phyloP scores from a whole-genome alignment of 176 grass and related monocot genomes.

The Carex littledalei region DNA sequence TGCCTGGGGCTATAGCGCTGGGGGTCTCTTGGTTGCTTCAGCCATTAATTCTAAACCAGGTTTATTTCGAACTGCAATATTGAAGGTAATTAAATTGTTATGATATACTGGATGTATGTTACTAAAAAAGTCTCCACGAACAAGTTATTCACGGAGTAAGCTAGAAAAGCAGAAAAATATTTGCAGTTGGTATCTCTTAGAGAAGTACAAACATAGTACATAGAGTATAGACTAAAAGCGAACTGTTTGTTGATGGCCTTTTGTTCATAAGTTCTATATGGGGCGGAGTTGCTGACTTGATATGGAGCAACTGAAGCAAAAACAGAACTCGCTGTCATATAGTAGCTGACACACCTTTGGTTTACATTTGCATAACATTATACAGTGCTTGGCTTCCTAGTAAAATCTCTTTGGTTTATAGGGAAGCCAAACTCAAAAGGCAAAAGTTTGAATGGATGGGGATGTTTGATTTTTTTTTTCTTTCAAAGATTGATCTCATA shows the following conservation, averaged over 20 bases:
- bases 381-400: not conserved
- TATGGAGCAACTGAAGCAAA: not conserved
- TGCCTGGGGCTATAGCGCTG: conserved; percentile 91
- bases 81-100: conserved; percentile 51
- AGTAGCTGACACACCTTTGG: not conserved
- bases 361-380: not conserved
- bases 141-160: not conserved
- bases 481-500: not conserved
- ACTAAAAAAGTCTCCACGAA: not conserved
- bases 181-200: not conserved
- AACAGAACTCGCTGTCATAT: not conserved
- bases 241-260: not conserved
- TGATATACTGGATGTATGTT: not conserved
- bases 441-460: not conserved
- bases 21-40: conserved; percentile 84
- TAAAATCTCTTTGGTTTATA: not conserved
- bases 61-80: conserved; percentile 76
- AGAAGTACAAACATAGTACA: not conserved
- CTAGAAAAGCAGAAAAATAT: not conserved
- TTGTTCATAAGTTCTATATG: not conserved
- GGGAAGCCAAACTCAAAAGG: not conserved
- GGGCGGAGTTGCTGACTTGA: not conserved
- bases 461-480: not conserved
- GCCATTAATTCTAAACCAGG: conserved; percentile 77
- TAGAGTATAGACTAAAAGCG: not conserved